These are phyloP conservation scores for Agrocybe chaxingu DNA, from an alignment of 768 basidiomycete species.

Conservation along the genomic window DNA sequence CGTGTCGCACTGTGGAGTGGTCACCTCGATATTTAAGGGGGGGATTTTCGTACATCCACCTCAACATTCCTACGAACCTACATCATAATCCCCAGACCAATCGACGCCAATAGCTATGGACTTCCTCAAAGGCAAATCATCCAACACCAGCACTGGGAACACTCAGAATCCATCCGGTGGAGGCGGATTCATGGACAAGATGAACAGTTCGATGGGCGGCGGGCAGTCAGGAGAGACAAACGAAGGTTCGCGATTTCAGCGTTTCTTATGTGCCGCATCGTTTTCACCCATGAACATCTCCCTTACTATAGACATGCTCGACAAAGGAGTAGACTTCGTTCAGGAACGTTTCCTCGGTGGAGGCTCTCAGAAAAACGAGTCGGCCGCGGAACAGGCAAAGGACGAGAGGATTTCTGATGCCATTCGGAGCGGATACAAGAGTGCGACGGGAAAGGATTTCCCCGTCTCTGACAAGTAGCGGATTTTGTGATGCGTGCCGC, in stretches of 20 bases:
- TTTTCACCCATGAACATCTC: not conserved
- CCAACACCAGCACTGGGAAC: constrained; percentile 2
- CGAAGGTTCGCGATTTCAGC: constrained; percentile 23
- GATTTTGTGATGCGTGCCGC: too few relatives aligned
- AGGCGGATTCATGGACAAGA: constrained; percentile 26
- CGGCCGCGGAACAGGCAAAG: constrained; percentile 38
- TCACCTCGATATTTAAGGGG: too few relatives aligned
- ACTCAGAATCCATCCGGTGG: constrained; percentile 5
- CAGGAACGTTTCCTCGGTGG: constrained; percentile 33
- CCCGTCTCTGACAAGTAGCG: constrained; percentile 28
- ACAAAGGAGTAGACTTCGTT: constrained; percentile 40
- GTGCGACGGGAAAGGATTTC: constrained; percentile 34
- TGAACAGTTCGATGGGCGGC: constrained; percentile 28
- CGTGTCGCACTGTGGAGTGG: too few relatives aligned
- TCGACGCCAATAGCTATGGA: constrained; percentile 11
- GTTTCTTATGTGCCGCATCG: not conserved
- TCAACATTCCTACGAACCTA: too few relatives aligned
- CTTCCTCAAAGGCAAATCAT: constrained; percentile 12
- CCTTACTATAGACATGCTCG: constrained; percentile 25
- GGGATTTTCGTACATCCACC: too few relatives aligned
- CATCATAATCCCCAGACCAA: too few relatives aligned
- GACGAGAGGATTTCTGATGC: constrained; percentile 40
- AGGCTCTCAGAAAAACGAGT: constrained; percentile 41
- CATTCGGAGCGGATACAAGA: constrained; percentile 31
- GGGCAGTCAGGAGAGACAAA: constrained; percentile 30